Evolutionary conservation across 1,284 basidiomycete genomes (phyloP).

Genomic region (Cryptococcus wingfieldii): DNA sequence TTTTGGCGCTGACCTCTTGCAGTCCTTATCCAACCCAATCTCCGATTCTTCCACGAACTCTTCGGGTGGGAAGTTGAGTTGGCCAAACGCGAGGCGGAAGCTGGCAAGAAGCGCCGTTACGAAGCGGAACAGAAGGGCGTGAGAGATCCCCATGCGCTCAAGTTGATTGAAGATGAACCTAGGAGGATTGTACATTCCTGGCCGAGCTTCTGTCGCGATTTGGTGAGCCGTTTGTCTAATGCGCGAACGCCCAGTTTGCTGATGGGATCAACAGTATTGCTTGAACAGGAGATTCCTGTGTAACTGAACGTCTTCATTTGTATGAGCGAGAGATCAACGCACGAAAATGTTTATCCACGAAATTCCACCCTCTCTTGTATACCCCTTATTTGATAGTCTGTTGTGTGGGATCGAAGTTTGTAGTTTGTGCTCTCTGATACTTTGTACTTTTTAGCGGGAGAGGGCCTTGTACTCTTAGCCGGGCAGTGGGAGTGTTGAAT

Average conservation of each 20-base stretch:
- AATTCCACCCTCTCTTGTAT: too few species aligned
- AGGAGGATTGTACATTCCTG: conserved; percentile 41
- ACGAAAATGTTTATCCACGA: too few species aligned
- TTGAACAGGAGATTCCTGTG: conserved; percentile 20
- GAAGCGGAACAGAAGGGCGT: conserved; percentile 21
- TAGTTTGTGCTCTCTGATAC: not conserved
- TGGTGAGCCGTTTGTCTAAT: conserved; percentile 33
- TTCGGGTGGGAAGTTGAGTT: conserved; percentile 88
- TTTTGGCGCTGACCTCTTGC: not conserved
- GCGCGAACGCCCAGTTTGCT: not conserved
- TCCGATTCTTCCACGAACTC: conserved; percentile 86
- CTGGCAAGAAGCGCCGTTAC: conserved; percentile 12
- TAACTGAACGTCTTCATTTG: conserved; percentile 4
- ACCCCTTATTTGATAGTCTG: not conserved
- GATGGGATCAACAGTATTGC: conserved; percentile 10
- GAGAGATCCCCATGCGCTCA: conserved; percentile 19
- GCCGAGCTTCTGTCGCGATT: conserved; percentile 47
- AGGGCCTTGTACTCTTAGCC: not conserved
- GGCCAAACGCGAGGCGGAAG: conserved; percentile 32
- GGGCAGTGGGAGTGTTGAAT: too few species aligned
- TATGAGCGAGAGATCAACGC: not conserved
- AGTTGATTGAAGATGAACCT: conserved; percentile 16
- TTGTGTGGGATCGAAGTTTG: not conserved
- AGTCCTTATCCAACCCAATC: conserved; percentile 89
- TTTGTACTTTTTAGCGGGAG: not conserved